A percentile compares a stretch with the other conserved stretches of the same genome.
Conservation (phyloP, 2,329 filamentous ascomycete species). For the Scytalidium sp. region DNA sequence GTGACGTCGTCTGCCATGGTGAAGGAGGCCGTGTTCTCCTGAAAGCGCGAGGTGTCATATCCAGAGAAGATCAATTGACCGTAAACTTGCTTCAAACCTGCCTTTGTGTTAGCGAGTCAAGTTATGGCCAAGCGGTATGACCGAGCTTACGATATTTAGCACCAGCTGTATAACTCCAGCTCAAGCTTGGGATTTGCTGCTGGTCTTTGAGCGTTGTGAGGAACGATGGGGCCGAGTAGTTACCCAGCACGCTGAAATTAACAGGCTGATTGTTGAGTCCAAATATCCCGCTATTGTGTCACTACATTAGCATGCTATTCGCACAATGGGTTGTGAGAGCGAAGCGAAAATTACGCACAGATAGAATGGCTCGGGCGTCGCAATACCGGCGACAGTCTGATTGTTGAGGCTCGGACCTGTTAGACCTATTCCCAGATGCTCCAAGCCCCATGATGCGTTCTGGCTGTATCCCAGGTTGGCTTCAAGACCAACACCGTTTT, state of each 20-base stretch:
- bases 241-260: conserved; percentile 34
- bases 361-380: conserved; percentile 33
- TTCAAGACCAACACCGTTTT: conserved; percentile 34
- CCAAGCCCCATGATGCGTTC: conserved; percentile 18
- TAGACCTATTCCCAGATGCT: conserved; percentile 15
- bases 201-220: conserved; percentile 34
- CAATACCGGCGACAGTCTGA: conserved; percentile 27
- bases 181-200: conserved; percentile 35
- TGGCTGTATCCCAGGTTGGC: conserved; percentile 34
- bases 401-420: conserved; percentile 18
- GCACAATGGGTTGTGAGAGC: background rate
- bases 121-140: background rate
- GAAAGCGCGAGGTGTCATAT: conserved; percentile 36
- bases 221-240: conserved; percentile 32
- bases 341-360: conserved; percentile 21
- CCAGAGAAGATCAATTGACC: conserved; percentile 38
- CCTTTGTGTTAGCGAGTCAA: background rate
- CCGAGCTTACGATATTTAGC: conserved; percentile 35
- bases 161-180: conserved; percentile 41
- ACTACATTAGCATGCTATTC: background rate
- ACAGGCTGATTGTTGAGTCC: conserved; percentile 36
- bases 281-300: conserved; percentile 31
- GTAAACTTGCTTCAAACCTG: conserved; percentile 27
- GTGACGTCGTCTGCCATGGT: conserved; percentile 34
- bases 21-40: conserved; percentile 32